Base-by-base conservation (phyloP, 805 yeast genomes). In the Yarrowia deformans region DNA sequence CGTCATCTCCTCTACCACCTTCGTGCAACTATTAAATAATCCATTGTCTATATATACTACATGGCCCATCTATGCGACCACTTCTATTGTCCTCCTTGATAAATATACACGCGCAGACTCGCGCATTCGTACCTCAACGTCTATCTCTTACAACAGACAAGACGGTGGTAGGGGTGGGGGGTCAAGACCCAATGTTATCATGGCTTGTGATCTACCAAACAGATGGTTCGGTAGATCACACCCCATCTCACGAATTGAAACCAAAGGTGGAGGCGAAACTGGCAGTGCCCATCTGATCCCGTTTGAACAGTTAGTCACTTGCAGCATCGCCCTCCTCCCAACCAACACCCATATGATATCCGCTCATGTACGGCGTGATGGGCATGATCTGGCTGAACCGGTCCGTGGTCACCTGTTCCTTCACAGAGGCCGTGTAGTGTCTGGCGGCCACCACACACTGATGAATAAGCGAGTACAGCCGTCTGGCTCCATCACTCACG, bases 311-410 rank as follows among this genome's bases (percentile, higher is more conserved):
- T 14, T 54, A 54, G 4, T 54, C 60, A 16, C 45, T 39, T 19
- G 60, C 60, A 0, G 60, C 60, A 39, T 54, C 60, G 2, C 45
- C 60, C 14, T 54, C 60, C 45, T 54, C 60, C 60, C 60, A 54
- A 1, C 60, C 60, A 8, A 54, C 60, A 1, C 60, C 60, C 60
- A 54, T 54, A 14, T 48, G 63, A 10, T 56, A 56, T 1, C 63
- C 63, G 23, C 63, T 56, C 63, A 56, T 56, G 48, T 56, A 56
- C 16, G 63, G 63, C n/a, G 63, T 56, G 37, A 56, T 42, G 23
- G 63, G 63, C 63, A 56, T 56, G 13, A 56, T 56, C 29, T 56
- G 63, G 1, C 37, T 23, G 39, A 56, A 56, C 9, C 63, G 23
- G 7, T 56, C 63, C 2, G 60, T 34, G 12, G 19, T 16, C 13